Evolutionary conservation across 345 rosid genomes (phyloP).

Genomic region (Brassica cretica): DNA sequence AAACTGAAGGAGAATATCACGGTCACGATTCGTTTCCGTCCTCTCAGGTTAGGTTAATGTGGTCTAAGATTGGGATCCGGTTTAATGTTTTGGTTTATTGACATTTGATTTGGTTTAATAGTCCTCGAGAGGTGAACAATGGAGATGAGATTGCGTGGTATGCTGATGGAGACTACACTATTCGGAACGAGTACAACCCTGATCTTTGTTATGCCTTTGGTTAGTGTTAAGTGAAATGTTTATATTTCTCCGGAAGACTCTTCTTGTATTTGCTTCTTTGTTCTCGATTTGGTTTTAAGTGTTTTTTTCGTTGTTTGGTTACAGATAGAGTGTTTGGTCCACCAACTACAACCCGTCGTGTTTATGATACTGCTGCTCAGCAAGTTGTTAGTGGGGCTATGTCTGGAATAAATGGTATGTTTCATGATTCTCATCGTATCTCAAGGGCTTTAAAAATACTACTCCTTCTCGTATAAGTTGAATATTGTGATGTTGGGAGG

Average conservation of each 20-base stretch:
- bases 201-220: slow-evolving; percentile 77
- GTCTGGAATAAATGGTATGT: slow-evolving; percentile 79
- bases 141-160: slow-evolving; percentile 89
- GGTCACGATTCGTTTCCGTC: slow-evolving; percentile 81
- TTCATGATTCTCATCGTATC: neutral
- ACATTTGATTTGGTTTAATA: slow-evolving; percentile 22
- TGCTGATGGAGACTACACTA: slow-evolving; percentile 75
- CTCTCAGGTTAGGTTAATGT: slow-evolving; percentile 59
- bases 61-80: neutral
- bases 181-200: slow-evolving; percentile 70
- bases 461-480: neutral
- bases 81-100: slow-evolving; percentile 22
- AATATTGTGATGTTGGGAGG: slow-evolving; percentile 20
- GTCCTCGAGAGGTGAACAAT: slow-evolving; percentile 70
- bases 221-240: slow-evolving; percentile 53
- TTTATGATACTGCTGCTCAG: slow-evolving; percentile 82
- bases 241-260: neutral
- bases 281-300: slow-evolving; percentile 11
- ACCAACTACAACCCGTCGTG: slow-evolving; percentile 83
- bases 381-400: slow-evolving; percentile 79
- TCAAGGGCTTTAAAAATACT: neutral
- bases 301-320: neutral
- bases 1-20: slow-evolving; percentile 72
- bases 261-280: slow-evolving; percentile 9
- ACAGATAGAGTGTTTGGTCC: slow-evolving; percentile 85